Evolutionary conservation across 2,329 filamentous ascomycete genomes (phyloP).

Genomic region (Sporothrix brunneoviolacea): DNA sequence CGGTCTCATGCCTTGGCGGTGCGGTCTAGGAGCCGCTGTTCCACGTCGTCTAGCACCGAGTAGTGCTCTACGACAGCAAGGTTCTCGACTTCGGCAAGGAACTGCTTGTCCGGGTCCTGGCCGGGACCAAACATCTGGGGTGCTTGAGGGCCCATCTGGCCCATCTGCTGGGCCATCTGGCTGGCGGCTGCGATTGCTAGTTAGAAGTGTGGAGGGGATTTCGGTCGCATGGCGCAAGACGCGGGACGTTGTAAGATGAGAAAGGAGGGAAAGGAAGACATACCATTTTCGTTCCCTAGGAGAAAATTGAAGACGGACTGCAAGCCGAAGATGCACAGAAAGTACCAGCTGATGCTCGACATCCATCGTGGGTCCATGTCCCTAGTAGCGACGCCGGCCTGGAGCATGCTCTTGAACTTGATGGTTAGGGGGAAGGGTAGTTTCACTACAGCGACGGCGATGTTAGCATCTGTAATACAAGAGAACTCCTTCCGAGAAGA

Average conservation of each 20-base stretch:
- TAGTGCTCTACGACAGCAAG: constrained; percentile 90
- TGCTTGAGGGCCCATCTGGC: constrained; percentile 66
- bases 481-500: background rate
- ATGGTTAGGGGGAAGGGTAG: constrained; percentile 94
- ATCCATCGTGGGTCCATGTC: constrained; percentile 99
- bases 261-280: constrained; percentile 24
- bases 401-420: constrained; percentile 99
- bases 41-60: constrained; percentile 82
- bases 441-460: constrained; percentile 60
- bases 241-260: too few relatives aligned
- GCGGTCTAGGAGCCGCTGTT: constrained; percentile 68
- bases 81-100: constrained; percentile 88
- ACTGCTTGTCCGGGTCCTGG: constrained; percentile 92
- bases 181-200: constrained; percentile 61
- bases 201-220: constrained; percentile 14
- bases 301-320: constrained; percentile 98
- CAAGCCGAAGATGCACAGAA: constrained; percentile 91
- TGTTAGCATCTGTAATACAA: too few relatives aligned
- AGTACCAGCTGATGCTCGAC: constrained; percentile 98
- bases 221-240: too few relatives aligned
- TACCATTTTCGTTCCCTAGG: constrained; percentile 91
- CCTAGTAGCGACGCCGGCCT: constrained; percentile 89
- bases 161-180: constrained; percentile 87
- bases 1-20: constrained; percentile 14
- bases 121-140: constrained; percentile 80